Evolutionary conservation across 345 rosid species (phyloP).

Genomic region (Rhodamnia rubescens): DNA sequence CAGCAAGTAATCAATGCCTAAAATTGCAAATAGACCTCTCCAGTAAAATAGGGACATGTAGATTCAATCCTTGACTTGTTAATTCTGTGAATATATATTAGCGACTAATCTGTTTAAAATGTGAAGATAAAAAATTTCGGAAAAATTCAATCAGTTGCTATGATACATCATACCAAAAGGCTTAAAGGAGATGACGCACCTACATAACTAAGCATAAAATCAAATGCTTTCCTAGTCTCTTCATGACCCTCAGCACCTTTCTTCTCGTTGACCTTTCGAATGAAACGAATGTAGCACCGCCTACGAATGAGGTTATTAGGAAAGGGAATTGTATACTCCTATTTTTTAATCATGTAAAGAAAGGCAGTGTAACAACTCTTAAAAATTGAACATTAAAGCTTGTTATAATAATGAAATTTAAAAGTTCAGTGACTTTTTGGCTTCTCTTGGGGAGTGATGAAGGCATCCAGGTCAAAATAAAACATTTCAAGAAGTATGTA

Average conservation of each 20-base stretch:
- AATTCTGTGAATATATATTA: not conserved
- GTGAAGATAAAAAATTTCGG: not conserved
- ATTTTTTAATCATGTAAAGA: not conserved
- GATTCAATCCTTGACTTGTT: not conserved
- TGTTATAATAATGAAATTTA: not conserved
- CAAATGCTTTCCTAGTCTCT: constrained; percentile 87
- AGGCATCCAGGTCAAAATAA: not conserved
- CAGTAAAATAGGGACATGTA: not conserved
- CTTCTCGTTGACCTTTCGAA: constrained; percentile 83
- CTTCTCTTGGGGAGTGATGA: not conserved
- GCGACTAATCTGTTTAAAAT: not conserved
- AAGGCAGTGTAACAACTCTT: not conserved
- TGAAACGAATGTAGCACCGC: constrained; percentile 92
- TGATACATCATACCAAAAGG: not conserved
- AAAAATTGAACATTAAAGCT: not conserved
- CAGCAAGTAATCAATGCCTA: not conserved
- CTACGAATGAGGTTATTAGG: constrained; percentile 22
- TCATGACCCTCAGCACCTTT: constrained; percentile 85
- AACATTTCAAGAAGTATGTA: not conserved
- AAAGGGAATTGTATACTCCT: not conserved
- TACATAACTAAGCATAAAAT: constrained; percentile 77
- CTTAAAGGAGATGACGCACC: constrained; percentile 31
- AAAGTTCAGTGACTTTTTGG: not conserved
- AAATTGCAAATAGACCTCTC: not conserved
- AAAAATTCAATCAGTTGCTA: not conserved